Conservation (phyloP, 169 alveolate species). For the Plasmodium vinckei region DNA sequence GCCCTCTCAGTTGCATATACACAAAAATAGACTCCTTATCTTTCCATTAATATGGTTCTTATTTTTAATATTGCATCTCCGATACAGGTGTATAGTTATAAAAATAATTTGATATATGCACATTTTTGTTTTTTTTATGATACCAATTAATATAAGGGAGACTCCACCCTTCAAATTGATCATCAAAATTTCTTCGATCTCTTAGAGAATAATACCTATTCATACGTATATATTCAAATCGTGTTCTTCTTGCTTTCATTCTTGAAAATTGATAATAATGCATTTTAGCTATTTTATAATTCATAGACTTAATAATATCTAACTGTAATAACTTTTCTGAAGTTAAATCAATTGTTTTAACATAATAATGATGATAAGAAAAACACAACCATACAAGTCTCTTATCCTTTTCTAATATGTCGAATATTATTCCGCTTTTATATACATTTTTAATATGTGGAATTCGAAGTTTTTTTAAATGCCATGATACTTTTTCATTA, state of each 20-base stretch:
- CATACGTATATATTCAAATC: conserved; percentile 85
- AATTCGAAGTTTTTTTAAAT: conserved; percentile 80
- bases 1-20: no score
- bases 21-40: no score
- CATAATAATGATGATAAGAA: conserved; percentile 85
- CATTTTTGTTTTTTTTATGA: conserved; percentile 63
- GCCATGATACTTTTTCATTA: conserved; percentile 79
- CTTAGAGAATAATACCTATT: conserved; percentile 83
- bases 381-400: conserved; percentile 85
- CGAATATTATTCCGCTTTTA: conserved; percentile 81
- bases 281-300: conserved; percentile 79
- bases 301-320: conserved; percentile 78
- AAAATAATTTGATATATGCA: conserved; percentile 55
- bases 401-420: conserved; percentile 80
- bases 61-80: conserved; percentile 20
- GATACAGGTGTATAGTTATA: conserved; percentile 56
- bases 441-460: conserved; percentile 76
- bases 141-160: conserved; percentile 86
- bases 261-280: conserved; percentile 87
- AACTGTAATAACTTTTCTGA: conserved; percentile 78
- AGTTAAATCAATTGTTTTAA: conserved; percentile 80
- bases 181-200: conserved; percentile 82
- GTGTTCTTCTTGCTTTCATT: conserved; percentile 81
- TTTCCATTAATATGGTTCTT: no score
- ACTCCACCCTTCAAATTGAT: conserved; percentile 83